phyloP scores from a whole-genome alignment of 2,329 filamentous ascomycete genomes.

The Neospermospora avenae region DNA sequence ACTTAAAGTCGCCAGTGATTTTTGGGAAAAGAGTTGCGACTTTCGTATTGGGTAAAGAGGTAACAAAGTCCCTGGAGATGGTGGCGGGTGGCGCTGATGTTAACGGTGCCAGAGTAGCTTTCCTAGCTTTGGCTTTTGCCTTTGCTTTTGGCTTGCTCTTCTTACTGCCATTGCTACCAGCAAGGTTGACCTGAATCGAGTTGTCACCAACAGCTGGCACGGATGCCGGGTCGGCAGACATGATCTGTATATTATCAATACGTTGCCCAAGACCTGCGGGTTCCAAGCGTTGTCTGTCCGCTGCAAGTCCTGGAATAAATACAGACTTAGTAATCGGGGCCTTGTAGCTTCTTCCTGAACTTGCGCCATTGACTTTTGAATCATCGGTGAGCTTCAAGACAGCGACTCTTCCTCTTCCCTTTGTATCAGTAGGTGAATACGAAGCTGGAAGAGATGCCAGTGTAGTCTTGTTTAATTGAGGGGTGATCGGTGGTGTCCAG shows the following conservation, averaged over 20 bases:
- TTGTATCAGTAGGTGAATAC: background rate
- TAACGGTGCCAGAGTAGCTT: background rate
- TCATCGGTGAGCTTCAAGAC: background rate
- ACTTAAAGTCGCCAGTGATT: constrained; percentile 16
- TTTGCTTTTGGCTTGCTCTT: background rate
- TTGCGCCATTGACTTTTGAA: background rate
- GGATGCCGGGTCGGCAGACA: background rate
- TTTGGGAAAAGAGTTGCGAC: constrained; percentile 22
- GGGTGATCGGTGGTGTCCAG: background rate
- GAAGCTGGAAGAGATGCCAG: background rate
- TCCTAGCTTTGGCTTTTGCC: background rate
- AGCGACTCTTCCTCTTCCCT: background rate
- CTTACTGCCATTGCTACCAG: background rate
- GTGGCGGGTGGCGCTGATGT: background rate
- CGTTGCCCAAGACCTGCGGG: too few species aligned
- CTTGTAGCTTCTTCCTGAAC: background rate
- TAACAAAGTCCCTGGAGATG: background rate
- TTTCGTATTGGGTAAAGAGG: background rate
- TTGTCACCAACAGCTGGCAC: background rate
- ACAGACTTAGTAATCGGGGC: background rate
- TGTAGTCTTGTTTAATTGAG: background rate
- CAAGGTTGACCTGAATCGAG: background rate
- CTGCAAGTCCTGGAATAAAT: background rate
- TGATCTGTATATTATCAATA: background rate
- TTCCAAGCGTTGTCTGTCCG: background rate